Base-by-base conservation (phyloP, 2,329 filamentous ascomycete species). In the Trichoderma atrobrunneum region DNA sequence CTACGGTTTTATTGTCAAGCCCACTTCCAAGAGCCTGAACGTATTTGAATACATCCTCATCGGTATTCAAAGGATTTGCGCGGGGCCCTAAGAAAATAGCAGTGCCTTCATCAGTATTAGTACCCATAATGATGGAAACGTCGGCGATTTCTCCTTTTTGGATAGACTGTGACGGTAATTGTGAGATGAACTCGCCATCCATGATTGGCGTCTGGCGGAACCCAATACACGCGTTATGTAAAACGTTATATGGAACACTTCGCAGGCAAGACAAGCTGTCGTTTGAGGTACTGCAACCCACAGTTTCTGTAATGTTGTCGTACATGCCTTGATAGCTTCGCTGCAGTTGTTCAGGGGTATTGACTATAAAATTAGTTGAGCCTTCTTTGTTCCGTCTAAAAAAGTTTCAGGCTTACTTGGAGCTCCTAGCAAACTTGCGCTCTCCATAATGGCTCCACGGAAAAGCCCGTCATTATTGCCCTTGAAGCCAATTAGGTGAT, bases 111-210 rank as follows among this genome's bases (percentile, higher is more conserved):
- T 64, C 62, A 32, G 62, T 64, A 64, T 64, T 64, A 3, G 16
- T 51, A 6, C 62, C 62, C 39, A 51, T 51, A 0, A 64, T 51
- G 18, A 64, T 51, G 62, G 62, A 6, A 24, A 51, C 26, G 24
- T 64, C 62, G 28, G 62, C 62, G 11, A 64, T 64, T 64, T 64
- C 62, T 34, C 62, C 62, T 34, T 64, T 64, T 51, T 51, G 62
- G 12, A 64, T 51, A 24, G 62, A 64, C 26, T 64, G 62, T 7
- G 62, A 64, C 39, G 62, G 62, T 21, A 64, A 21, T 34, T 64
- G 62, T 51, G 62, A 64, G 39, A 64, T 64, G 39, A 64, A 64
- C 12, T 64, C 62, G 39, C 62, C 62, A 51, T 64, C 62, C 62
- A 64, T 64, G 11, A 64, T 64, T 32, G 62, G 62, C 1, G 62